Evolutionary conservation across 768 basidiomycete species (phyloP).

Genomic region (Psilocybe cubensis): DNA sequence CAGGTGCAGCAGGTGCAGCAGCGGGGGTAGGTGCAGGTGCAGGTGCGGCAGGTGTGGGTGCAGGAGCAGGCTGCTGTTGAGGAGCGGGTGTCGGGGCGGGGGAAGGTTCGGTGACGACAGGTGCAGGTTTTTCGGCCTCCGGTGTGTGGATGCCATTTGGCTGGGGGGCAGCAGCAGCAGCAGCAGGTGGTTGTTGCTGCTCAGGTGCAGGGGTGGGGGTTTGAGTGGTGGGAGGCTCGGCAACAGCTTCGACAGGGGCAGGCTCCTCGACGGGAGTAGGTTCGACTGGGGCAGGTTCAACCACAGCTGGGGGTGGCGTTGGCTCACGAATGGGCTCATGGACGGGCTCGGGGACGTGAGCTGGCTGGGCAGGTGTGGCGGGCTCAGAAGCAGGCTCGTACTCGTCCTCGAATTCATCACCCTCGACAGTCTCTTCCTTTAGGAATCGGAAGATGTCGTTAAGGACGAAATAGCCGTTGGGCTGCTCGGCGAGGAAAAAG

Average conservation of each 20-base stretch:
- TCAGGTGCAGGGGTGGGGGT: constrained; percentile 38
- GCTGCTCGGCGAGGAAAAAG: constrained; percentile 99
- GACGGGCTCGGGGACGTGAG: constrained; percentile 37
- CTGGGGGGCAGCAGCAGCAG: constrained; percentile 29
- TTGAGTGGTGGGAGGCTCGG: constrained; percentile 37
- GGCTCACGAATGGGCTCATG: constrained; percentile 20
- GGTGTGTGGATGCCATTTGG: constrained; percentile 40
- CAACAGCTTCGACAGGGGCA: constrained; percentile 41
- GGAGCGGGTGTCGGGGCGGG: constrained; percentile 37
- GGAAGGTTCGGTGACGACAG: constrained; percentile 28
- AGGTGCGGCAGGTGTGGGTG: constrained; percentile 22
- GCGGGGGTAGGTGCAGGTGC: constrained; percentile 31
- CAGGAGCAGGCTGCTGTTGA: constrained; percentile 32
- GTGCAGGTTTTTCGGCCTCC: constrained; percentile 41
- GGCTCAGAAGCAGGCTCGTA: constrained; percentile 34
- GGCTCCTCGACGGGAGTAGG: constrained; percentile 36
- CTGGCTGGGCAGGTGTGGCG: constrained; percentile 28
- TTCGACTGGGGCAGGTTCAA: constrained; percentile 1
- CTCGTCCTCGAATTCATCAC: constrained; percentile 63
- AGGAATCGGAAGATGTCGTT: constrained; percentile 99
- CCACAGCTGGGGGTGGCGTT: constrained; percentile 27
- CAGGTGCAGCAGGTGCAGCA: constrained; percentile 33
- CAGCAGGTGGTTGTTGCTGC: constrained; percentile 13
- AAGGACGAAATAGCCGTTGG: constrained; percentile 98
- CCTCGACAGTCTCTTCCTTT: constrained; percentile 90